Evolutionary conservation across 2,329 filamentous ascomycete species (phyloP), one percentile per base, ranked within the genome.

Genomic region (Cladosporium phlei): DNA sequence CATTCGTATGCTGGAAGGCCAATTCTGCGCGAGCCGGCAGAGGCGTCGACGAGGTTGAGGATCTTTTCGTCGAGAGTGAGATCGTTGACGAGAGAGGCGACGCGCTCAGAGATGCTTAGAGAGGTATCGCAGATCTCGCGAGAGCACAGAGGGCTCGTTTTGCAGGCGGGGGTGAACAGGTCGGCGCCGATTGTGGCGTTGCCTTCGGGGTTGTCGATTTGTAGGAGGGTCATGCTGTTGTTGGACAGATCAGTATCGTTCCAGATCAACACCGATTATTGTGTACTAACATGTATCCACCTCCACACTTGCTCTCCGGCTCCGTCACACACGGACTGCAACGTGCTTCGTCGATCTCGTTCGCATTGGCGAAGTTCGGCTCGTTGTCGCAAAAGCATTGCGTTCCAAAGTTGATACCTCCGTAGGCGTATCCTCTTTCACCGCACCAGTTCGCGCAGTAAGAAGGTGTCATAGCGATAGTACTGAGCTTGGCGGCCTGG

Each of bases 1-100:
- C 77, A 79, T 56, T 77, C 65, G 51, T 83, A 83, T 0, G 69
- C 56, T 0, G 73, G 72, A 0, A 82, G 62, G 5, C 77, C 77
- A 0, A 82, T 66, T 12, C 77, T 66, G 0, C 73, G 63, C 9
- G 74, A 71, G 0, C 78, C 78, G 0, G 69, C 68, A 4, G 66
- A 66, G 3, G 63, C 66, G 48, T 68, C 73, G n/a, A 67, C 69
- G 0, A 71, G 73, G 47, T 70, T 69, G 35, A 76, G 16, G 10
- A 47, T 47, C 28, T 47, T 47, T 21, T 47, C 44, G 4, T 38
- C 35, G 2, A 20, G 16, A 6, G 35, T 47, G 10, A 47, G 5
- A 14, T 39, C 28, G 8, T 22, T 34, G 6, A 47, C 34, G 11
- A 47, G 28, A 21, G 44, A 47, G 40, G 44, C 44, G 5, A 48